Conservation (phyloP, 768 basidiomycete species). For the Panus rudis region DNA sequence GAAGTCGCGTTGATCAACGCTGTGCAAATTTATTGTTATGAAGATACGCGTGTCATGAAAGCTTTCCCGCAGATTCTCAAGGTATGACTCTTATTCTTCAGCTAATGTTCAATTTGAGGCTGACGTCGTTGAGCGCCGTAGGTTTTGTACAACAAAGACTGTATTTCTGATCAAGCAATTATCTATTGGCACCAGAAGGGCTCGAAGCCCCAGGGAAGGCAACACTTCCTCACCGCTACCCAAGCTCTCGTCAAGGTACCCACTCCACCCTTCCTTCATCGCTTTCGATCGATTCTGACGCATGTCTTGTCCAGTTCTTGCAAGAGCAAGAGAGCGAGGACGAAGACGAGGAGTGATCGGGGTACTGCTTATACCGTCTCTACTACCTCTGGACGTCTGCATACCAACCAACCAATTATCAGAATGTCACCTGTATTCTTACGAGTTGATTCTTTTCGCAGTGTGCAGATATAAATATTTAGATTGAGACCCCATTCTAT, state of each 20-base stretch:
- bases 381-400: too few relatives aligned
- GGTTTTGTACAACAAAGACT: slow-evolving; percentile 95
- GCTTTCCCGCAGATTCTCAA: slow-evolving; percentile 94
- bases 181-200: slow-evolving; percentile 99
- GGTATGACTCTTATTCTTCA: slow-evolving; percentile 27
- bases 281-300: neutral
- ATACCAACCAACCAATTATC: too few relatives aligned
- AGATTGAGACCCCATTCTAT: too few relatives aligned
- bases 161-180: slow-evolving; percentile 92
- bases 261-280: neutral
- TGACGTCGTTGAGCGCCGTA: slow-evolving; percentile 21
- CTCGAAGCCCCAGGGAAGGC: slow-evolving; percentile 89
- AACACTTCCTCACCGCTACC: slow-evolving; percentile 88
- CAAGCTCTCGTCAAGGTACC: slow-evolving; percentile 83
- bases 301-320: slow-evolving; percentile 56
- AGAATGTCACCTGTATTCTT: too few relatives aligned
- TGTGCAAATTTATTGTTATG: slow-evolving; percentile 94
- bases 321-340: slow-evolving; percentile 82
- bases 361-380: too few relatives aligned
- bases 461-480: too few relatives aligned
- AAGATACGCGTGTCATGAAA: slow-evolving; percentile 92
- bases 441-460: too few relatives aligned
- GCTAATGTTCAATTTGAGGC: neutral
- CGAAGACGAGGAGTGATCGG: slow-evolving; percentile 58
- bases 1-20: slow-evolving; percentile 93